These are phyloP conservation scores for Selaginella tamariscina DNA, from an alignment of 75 land plant genomes.

Conservation along the genomic window DNA sequence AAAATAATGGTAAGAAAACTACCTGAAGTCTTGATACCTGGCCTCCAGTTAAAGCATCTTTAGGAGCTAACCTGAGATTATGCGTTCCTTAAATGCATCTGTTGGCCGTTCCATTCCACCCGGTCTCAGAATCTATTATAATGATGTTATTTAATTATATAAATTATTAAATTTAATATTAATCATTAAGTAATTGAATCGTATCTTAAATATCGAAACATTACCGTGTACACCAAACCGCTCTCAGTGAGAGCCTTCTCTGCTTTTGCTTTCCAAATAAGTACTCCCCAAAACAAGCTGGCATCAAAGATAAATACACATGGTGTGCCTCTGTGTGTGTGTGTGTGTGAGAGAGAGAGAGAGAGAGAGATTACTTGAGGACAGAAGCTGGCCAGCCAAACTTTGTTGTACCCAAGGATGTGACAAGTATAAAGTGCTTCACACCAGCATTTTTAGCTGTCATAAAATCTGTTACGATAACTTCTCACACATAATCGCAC, in stretches of 20 bases:
- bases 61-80: slow-evolving; percentile 52
- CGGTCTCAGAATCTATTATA: slow-evolving; percentile 77
- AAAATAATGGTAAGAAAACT: not conserved
- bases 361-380: slow-evolving; percentile 95
- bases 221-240: slow-evolving; percentile 90
- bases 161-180: too few species aligned
- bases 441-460: slow-evolving; percentile 66
- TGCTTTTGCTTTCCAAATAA: slow-evolving; percentile 91
- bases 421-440: slow-evolving; percentile 70
- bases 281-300: slow-evolving; percentile 97
- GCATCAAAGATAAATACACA: not conserved
- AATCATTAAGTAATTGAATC: too few species aligned
- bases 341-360: too few species aligned
- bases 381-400: slow-evolving; percentile 90
- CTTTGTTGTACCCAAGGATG: slow-evolving; percentile 89
- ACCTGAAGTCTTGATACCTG: slow-evolving; percentile 92
- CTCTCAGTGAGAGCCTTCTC: slow-evolving; percentile 75
- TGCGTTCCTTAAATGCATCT: slow-evolving; percentile 83
- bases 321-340: not conserved
- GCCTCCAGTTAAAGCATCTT: slow-evolving; percentile 72
- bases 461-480: not conserved
- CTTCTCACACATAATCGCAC: not conserved
- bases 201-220: not conserved
- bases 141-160: too few species aligned
- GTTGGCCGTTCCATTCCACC: slow-evolving; percentile 99